Conservation (phyloP, 768 basidiomycete species). For the Suillus subalutaceus region DNA sequence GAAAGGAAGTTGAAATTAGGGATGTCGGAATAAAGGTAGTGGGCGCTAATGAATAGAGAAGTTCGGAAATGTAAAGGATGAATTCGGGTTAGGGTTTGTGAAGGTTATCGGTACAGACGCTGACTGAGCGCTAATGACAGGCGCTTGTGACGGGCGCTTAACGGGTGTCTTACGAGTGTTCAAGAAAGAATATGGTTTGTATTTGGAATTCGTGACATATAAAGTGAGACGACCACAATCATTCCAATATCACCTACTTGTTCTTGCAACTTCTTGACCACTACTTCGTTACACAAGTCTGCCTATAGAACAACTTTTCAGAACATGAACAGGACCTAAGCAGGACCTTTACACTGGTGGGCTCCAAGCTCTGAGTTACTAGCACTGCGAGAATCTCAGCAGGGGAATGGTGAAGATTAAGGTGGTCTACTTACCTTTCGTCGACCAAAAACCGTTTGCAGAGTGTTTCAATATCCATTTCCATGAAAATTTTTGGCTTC, state of each 20-base stretch:
- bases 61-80: too few species aligned
- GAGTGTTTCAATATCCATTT: slow-evolving; percentile 43
- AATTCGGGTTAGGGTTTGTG: too few species aligned
- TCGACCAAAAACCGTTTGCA: slow-evolving; percentile 63
- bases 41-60: too few species aligned
- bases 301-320: slow-evolving; percentile 41
- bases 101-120: too few species aligned
- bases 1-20: too few species aligned
- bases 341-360: slow-evolving; percentile 51
- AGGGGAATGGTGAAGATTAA: background rate
- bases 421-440: slow-evolving; percentile 38
- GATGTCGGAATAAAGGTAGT: too few species aligned
- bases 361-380: slow-evolving; percentile 61
- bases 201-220: too few species aligned
- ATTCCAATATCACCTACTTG: slow-evolving; percentile 61
- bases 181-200: too few species aligned
- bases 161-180: too few species aligned
- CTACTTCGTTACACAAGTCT: slow-evolving; percentile 68
- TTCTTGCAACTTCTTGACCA: slow-evolving; percentile 46
- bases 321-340: background rate
- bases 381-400: slow-evolving; percentile 36
- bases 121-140: too few species aligned
- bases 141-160: too few species aligned
- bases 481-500: slow-evolving; percentile 59
- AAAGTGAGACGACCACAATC: slow-evolving; percentile 55